Conservation (phyloP, 2,329 filamentous ascomycete genomes). For the Polytolypa hystricis region DNA sequence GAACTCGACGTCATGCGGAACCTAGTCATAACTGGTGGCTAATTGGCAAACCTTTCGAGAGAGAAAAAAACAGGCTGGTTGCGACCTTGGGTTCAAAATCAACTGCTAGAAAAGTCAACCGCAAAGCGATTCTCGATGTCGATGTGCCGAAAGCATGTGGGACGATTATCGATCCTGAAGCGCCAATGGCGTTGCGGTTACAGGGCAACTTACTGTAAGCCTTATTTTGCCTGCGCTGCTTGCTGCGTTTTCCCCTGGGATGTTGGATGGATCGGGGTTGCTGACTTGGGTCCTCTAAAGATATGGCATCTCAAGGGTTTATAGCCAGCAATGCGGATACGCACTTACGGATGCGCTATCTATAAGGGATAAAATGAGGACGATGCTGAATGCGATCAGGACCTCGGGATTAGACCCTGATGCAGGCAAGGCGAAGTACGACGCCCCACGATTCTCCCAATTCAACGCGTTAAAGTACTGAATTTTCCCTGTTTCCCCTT, state of each 20-base stretch:
- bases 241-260: no score
- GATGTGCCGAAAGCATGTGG: slow-evolving; percentile 76
- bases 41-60: slow-evolving; percentile 12
- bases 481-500: background rate
- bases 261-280: slow-evolving; percentile 7
- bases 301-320: slow-evolving; percentile 75
- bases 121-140: slow-evolving; percentile 80
- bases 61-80: slow-evolving; percentile 56
- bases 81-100: slow-evolving; percentile 74
- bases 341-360: slow-evolving; percentile 70
- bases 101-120: slow-evolving; percentile 59
- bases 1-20: no score
- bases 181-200: slow-evolving; percentile 78
- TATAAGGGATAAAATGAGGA: slow-evolving; percentile 60
- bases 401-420: slow-evolving; percentile 55
- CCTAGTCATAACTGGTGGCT: no score
- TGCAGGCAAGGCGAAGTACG: slow-evolving; percentile 61
- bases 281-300: slow-evolving; percentile 24
- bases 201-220: slow-evolving; percentile 73
- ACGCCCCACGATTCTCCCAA: background rate
- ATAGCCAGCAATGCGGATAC: slow-evolving; percentile 76
- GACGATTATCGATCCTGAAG: slow-evolving; percentile 75
- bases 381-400: slow-evolving; percentile 50
- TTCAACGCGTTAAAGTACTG: background rate
- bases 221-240: no score